Percentiles rank a stretch among this genome's conserved stretches.
phyloP scores from a whole-genome alignment of 2,329 filamentous ascomycete genomes.

The Purpureocillium lavendulum region DNA sequence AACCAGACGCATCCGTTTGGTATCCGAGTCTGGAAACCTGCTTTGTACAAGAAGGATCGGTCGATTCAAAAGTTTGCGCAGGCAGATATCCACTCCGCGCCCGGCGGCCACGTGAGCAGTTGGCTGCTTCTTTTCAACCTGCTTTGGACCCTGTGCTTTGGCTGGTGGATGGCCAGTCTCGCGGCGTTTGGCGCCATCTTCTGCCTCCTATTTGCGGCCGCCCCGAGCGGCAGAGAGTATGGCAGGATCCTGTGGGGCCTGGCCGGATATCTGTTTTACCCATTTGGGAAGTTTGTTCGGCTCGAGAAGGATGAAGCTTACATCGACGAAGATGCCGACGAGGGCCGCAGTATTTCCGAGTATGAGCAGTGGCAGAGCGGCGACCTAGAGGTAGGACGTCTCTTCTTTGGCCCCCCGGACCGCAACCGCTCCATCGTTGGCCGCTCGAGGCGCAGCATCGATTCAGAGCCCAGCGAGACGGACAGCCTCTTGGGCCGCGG shows the following conservation, averaged over 20 bases:
- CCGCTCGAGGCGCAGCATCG: constrained; percentile 77
- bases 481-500: constrained; percentile 73
- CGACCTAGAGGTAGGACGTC: constrained; percentile 86
- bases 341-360: constrained; percentile 94
- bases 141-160: constrained; percentile 84
- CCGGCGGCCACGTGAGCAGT: constrained; percentile 74
- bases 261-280: constrained; percentile 82
- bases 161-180: constrained; percentile 87
- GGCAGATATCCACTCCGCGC: constrained; percentile 92
- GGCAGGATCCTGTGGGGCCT: constrained; percentile 78
- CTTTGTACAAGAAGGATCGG: constrained; percentile 92
- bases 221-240: constrained; percentile 76
- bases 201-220: constrained; percentile 73
- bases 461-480: constrained; percentile 75
- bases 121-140: constrained; percentile 86
- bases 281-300: constrained; percentile 92
- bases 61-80: constrained; percentile 96
- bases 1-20: constrained; percentile 98
- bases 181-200: constrained; percentile 65
- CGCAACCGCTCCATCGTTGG: constrained; percentile 73
- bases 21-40: constrained; percentile 98
- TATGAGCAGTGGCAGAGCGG: constrained; percentile 99
- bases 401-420: constrained; percentile 82
- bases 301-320: constrained; percentile 93
- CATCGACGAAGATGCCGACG: constrained; percentile 86